Percentiles rank a stretch among this genome's conserved stretches.
Conservation (phyloP, 2,329 filamentous ascomycete genomes). For the Septoria petroselini region DNA sequence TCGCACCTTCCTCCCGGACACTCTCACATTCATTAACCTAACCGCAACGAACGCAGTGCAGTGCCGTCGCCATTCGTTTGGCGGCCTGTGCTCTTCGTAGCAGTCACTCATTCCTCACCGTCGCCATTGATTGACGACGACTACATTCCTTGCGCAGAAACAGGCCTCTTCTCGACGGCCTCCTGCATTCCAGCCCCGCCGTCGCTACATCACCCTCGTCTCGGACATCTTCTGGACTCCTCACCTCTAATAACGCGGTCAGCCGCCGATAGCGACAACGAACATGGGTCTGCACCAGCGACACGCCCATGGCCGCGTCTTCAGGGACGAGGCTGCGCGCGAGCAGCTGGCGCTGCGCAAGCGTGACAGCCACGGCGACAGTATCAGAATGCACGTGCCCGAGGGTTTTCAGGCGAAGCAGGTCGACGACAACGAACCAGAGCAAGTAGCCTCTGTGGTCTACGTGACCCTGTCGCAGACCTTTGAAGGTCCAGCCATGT, state of each 20-base stretch:
- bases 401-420: constrained; percentile 26
- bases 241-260: background rate
- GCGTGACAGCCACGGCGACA: constrained; percentile 31
- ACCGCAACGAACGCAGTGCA: background rate
- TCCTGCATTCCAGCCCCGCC: constrained; percentile 3
- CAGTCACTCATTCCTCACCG: constrained; percentile 10
- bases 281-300: constrained; percentile 34
- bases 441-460: constrained; percentile 45
- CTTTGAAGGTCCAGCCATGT: constrained; percentile 48
- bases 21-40: constrained; percentile 11
- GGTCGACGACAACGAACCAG: background rate
- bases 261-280: constrained; percentile 12
- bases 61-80: constrained; percentile 10
- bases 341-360: constrained; percentile 29
- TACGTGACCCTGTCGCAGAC: constrained; percentile 54
- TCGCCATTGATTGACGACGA: constrained; percentile 13
- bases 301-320: constrained; percentile 32
- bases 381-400: constrained; percentile 30
- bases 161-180: constrained; percentile 3
- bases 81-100: constrained; percentile 7
- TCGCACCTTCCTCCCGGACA: background rate
- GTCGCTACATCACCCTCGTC: background rate
- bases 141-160: constrained; percentile 8
- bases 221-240: constrained; percentile 1
- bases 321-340: constrained; percentile 30